phyloP scores from a whole-genome alignment of 257 asterid species.

The Forsythia suspensa region DNA sequence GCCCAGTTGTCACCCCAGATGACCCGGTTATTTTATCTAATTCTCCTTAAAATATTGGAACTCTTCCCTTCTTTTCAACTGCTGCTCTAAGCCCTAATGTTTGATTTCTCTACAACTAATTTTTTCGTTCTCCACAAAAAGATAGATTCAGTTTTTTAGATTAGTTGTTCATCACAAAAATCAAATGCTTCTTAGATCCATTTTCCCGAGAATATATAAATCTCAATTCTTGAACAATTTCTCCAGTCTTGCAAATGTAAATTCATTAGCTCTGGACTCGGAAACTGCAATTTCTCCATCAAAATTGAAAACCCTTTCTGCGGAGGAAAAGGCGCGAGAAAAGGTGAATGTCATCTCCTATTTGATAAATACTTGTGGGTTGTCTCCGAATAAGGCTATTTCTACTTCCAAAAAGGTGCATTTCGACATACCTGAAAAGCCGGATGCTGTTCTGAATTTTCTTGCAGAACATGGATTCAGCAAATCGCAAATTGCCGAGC shows the following conservation, averaged over 20 bases:
- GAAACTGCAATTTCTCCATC: background rate
- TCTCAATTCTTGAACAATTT: slow-evolving; percentile 4
- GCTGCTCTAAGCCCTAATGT: too few relatives aligned
- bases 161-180: background rate
- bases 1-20: too few relatives aligned
- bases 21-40: too few relatives aligned
- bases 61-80: too few relatives aligned
- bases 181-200: background rate
- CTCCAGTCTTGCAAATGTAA: background rate
- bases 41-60: too few relatives aligned
- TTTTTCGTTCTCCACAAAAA: background rate
- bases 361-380: slow-evolving; percentile 27
- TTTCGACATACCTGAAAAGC: slow-evolving; percentile 17
- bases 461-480: slow-evolving; percentile 19
- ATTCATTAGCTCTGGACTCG: background rate
- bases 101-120: background rate
- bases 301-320: background rate
- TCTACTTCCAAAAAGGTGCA: slow-evolving; percentile 11
- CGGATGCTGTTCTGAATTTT: slow-evolving; percentile 23
- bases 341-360: slow-evolving; percentile 13
- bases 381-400: slow-evolving; percentile 27
- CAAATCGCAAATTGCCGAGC: slow-evolving; percentile 3
- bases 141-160: background rate
- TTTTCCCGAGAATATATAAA: background rate
- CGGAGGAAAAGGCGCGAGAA: background rate